Conservation (phyloP, 2,329 filamentous ascomycete genomes). For the Emydomyces testavorans region DNA sequence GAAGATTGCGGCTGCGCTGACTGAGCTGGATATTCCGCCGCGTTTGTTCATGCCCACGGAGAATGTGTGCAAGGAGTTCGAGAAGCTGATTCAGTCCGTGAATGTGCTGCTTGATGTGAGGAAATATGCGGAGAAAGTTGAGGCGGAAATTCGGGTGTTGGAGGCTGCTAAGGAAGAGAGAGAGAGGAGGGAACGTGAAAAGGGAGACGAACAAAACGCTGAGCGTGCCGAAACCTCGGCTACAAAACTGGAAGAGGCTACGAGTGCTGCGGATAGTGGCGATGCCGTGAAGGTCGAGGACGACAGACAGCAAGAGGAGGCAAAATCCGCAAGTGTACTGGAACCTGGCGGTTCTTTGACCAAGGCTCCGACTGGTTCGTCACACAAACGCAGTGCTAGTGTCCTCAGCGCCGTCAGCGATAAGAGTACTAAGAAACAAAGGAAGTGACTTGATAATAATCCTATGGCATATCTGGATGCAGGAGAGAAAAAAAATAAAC, state of each 20-base stretch:
- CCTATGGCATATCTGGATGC: neutral
- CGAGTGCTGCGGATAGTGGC: conserved; percentile 12
- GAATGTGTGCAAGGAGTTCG: conserved; percentile 40
- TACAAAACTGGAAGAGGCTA: conserved; percentile 17
- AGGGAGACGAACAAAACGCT: conserved; percentile 19
- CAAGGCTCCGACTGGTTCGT: conserved; percentile 12
- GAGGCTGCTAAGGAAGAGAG: conserved; percentile 34
- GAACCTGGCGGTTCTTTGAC: neutral
- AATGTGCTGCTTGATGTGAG: conserved; percentile 39
- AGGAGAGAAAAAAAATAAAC: neutral
- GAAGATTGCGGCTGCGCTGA: conserved; percentile 38
- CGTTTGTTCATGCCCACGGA: conserved; percentile 41
- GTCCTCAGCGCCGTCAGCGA: conserved; percentile 62
- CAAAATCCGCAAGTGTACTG: neutral
- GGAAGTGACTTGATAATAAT: conserved; percentile 23
- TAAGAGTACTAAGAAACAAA: conserved; percentile 42
- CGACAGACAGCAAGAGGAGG: conserved; percentile 5
- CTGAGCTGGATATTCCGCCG: conserved; percentile 38
- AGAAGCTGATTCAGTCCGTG: conserved; percentile 38
- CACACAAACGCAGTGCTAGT: conserved; percentile 71
- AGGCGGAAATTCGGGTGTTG: conserved; percentile 38
- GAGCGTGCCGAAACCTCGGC: conserved; percentile 16
- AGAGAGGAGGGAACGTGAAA: conserved; percentile 27
- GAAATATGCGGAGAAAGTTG: conserved; percentile 39
- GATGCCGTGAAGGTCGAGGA: conserved; percentile 5